These are phyloP conservation scores for Tylopilus balloui DNA, from an alignment of 768 basidiomycete genomes.

Conservation along the genomic window DNA sequence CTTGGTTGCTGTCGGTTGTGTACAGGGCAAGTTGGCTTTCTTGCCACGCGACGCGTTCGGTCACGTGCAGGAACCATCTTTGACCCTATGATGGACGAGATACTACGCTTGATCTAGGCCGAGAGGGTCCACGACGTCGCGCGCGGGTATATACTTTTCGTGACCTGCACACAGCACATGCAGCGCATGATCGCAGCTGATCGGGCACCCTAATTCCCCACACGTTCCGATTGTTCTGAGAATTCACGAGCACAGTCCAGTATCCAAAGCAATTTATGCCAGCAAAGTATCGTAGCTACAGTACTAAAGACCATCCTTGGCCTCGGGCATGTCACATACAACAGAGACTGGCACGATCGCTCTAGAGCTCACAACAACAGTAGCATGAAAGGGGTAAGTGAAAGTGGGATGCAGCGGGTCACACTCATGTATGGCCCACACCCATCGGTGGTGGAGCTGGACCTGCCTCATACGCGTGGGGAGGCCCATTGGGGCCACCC, in stretches of 20 bases:
- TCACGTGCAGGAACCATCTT: constrained; percentile 20
- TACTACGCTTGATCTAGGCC: constrained; percentile 79
- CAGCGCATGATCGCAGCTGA: neutral
- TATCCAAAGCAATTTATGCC: constrained; percentile 29
- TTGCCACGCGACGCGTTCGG: constrained; percentile 28
- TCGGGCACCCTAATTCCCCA: too few species aligned
- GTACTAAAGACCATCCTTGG: constrained; percentile 13
- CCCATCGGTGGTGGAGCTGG: constrained; percentile 75
- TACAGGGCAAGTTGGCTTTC: constrained; percentile 8
- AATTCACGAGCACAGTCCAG: neutral
- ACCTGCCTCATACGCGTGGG: constrained; percentile 67
- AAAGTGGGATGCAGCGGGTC: constrained; percentile 10
- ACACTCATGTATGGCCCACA: constrained; percentile 51
- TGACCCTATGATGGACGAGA: constrained; percentile 56
- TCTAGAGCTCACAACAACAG: constrained; percentile 29
- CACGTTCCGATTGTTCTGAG: too few species aligned
- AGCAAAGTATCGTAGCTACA: constrained; percentile 29
- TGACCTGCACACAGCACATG: neutral
- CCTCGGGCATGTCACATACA: constrained; percentile 25
- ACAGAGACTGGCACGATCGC: constrained; percentile 23
- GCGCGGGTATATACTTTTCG: neutral
- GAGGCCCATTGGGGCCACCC: constrained; percentile 58
- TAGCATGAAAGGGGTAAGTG: constrained; percentile 9
- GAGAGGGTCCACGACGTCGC: constrained; percentile 39
- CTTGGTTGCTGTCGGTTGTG: constrained; percentile 7